Percentiles rank a stretch among this genome's conserved stretches.
phyloP scores from a whole-genome alignment of 163 green algal genomes.

The Scenedesmus sp. region DNA sequence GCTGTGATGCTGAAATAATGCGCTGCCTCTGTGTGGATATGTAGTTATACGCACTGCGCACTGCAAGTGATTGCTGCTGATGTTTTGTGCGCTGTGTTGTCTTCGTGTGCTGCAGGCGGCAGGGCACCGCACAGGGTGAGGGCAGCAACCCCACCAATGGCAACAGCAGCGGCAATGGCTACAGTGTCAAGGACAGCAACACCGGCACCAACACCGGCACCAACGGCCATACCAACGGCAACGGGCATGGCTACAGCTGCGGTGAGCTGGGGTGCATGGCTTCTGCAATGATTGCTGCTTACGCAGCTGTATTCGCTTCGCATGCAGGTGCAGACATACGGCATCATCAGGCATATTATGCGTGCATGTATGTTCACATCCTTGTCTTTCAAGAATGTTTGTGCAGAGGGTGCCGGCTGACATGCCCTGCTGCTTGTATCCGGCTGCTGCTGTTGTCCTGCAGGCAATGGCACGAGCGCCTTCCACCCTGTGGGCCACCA shows the following conservation, averaged over 20 bases:
- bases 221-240: conserved; percentile 30
- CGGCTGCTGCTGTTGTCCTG: background rate
- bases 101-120: conserved; percentile 28
- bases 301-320: background rate
- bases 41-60: no score
- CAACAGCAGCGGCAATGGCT: conserved; percentile 51
- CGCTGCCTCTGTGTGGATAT: background rate
- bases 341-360: no score
- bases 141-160: conserved; percentile 40
- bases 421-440: background rate
- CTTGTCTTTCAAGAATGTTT: no score
- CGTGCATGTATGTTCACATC: no score
- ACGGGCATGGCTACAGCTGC: conserved; percentile 46
- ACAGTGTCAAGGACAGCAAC: conserved; percentile 56
- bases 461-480: conserved; percentile 48
- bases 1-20: background rate
- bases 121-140: conserved; percentile 38
- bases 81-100: background rate
- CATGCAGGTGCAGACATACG: no score
- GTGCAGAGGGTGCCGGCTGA: background rate
- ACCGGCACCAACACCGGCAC: conserved; percentile 40
- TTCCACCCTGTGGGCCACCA: conserved; percentile 30
- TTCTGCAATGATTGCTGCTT: background rate
- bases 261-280: background rate
- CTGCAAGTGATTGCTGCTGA: background rate